Percentiles rank a stretch among this genome's conserved stretches.
Conservation (phyloP, 148 eudicot species). For the Chenopodium berlandieri region DNA sequence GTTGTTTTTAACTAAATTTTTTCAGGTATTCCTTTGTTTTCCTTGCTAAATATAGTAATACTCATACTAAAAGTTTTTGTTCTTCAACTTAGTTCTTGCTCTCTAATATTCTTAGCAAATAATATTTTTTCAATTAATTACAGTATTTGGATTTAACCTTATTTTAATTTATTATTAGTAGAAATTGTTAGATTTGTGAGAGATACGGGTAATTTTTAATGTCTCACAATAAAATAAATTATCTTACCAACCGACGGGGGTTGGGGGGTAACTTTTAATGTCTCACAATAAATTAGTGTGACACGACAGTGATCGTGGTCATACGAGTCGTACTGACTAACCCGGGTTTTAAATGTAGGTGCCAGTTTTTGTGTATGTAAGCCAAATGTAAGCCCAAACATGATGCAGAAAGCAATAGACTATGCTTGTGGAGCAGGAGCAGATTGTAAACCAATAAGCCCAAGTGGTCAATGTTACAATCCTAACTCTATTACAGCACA, state of each 20-base stretch:
- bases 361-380: slow-evolving; percentile 77
- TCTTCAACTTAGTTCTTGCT: background rate
- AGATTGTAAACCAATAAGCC: slow-evolving; percentile 57
- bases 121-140: no score
- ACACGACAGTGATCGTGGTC: no score
- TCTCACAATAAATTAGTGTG: background rate
- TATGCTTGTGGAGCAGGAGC: slow-evolving; percentile 95
- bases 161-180: no score
- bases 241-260: no score
- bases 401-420: slow-evolving; percentile 65
- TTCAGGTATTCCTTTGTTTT: background rate
- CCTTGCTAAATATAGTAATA: background rate
- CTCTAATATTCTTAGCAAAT: background rate
- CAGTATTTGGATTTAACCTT: background rate
- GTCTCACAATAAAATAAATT: no score
- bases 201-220: no score
- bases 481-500: slow-evolving; percentile 59
- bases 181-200: no score
- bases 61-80: background rate
- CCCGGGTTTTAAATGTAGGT: slow-evolving; percentile 31
- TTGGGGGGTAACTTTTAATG: background rate
- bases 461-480: slow-evolving; percentile 61
- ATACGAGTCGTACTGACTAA: no score
- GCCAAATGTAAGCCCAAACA: slow-evolving; percentile 41
- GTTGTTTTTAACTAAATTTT: background rate